Evolutionary conservation across 345 rosid genomes (phyloP).

Genomic region (Linum tenue): DNA sequence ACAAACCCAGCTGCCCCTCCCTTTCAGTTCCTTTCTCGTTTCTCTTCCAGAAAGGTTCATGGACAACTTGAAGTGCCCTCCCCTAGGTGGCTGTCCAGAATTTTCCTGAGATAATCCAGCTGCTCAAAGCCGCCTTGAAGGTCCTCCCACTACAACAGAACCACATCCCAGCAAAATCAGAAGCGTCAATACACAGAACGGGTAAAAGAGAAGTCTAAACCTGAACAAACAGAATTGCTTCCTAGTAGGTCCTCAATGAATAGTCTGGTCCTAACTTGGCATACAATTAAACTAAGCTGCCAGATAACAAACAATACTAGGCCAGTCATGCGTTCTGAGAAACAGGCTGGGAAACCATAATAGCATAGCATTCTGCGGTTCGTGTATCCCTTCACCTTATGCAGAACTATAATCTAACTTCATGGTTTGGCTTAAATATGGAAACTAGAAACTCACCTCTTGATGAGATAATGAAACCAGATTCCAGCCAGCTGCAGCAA

Average conservation of each 20-base stretch:
- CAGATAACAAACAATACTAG: no score
- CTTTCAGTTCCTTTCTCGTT: background rate
- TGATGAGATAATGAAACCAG: slow-evolving; percentile 64
- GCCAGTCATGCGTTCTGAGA: no score
- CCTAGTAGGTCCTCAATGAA: no score
- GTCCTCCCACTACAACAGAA: slow-evolving; percentile 65
- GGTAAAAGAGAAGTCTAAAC: background rate
- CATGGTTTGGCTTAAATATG: background rate
- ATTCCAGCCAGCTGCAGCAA: slow-evolving; percentile 84
- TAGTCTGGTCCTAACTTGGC: no score
- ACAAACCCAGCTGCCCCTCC: background rate
- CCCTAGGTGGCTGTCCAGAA: slow-evolving; percentile 45
- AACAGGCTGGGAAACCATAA: no score
- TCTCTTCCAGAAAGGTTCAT: background rate
- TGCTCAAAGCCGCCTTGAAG: slow-evolving; percentile 69
- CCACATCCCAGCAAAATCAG: background rate
- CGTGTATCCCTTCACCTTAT: no score
- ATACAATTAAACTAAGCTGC: no score
- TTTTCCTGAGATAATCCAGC: slow-evolving; percentile 66
- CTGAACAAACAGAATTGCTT: no score
- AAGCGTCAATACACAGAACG: background rate
- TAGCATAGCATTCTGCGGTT: no score
- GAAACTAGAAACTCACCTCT: slow-evolving; percentile 43
- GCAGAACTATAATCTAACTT: background rate
- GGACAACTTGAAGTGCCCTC: slow-evolving; percentile 12